phyloP scores from a whole-genome alignment of 225 moss, liverwort and hornwort genomes.

The Climacium dendroides region DNA sequence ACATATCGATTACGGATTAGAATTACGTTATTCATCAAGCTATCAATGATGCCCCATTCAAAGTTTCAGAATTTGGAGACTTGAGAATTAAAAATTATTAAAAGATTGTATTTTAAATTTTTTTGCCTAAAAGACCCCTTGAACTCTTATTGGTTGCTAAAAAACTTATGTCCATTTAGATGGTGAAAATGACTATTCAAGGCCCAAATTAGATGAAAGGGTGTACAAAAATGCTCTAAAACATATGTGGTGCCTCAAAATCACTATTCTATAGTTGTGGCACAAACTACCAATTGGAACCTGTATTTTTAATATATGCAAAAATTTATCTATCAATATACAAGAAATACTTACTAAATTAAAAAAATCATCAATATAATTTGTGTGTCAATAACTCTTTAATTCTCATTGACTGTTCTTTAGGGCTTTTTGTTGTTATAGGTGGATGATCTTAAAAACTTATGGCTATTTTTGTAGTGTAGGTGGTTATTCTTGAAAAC shows the following conservation, averaged over 20 bases:
- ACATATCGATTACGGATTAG: not conserved
- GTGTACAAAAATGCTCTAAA: not conserved
- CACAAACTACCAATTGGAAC: not conserved
- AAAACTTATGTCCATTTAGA: fast-evolving
- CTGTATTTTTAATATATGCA: too few relatives aligned
- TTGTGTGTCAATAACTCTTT: fast-evolving
- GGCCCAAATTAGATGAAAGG: not conserved
- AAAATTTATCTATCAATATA: too few relatives aligned
- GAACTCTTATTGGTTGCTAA: not conserved
- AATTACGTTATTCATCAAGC: not conserved
- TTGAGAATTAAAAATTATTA: too few relatives aligned
- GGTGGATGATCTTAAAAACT: not conserved
- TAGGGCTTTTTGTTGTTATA: fast-evolving
- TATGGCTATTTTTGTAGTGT: fast-evolving
- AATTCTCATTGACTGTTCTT: too few relatives aligned
- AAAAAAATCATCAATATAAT: not conserved
- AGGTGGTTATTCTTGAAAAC: not conserved
- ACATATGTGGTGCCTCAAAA: not conserved
- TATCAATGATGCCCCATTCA: fast-evolving
- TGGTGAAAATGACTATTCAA: too few relatives aligned
- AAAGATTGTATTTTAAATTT: not conserved
- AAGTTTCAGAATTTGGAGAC: not conserved
- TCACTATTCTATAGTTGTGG: not conserved
- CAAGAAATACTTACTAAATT: not conserved
- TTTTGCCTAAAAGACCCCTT: not conserved